Evolutionary conservation across 805 yeast species (phyloP).

Genomic region (Starmerella vaccinii): DNA sequence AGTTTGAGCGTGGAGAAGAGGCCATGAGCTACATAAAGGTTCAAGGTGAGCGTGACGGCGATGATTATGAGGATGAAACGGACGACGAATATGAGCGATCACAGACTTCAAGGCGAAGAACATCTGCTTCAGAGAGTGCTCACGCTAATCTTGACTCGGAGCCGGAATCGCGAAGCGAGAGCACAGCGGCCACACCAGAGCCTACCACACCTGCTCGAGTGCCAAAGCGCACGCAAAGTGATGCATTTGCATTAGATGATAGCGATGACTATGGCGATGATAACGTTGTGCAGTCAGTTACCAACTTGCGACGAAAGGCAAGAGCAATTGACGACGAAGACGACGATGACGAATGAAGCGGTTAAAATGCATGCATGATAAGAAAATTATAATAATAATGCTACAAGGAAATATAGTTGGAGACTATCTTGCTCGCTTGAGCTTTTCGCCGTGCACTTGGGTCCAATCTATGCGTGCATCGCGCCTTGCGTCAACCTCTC

Average conservation of each 20-base stretch:
- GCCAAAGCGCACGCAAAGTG: constrained; percentile 6
- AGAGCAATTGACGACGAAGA: constrained; percentile 15
- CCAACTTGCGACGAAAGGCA: constrained; percentile 8
- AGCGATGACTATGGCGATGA: constrained; percentile 26
- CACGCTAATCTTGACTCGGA: too few species aligned
- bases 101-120: too few species aligned
- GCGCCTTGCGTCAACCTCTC: constrained; percentile 28
- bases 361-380: not conserved
- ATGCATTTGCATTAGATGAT: constrained; percentile 30
- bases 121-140: too few species aligned
- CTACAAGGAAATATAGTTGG: not conserved
- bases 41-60: constrained; percentile 26
- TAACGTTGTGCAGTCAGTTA: constrained; percentile 20
- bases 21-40: constrained; percentile 32
- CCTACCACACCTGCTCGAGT: too few species aligned
- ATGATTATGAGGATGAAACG: constrained; percentile 14
- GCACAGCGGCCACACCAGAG: too few species aligned
- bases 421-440: constrained; percentile 16
- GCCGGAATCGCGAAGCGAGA: too few species aligned
- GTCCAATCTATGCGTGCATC: constrained; percentile 32
- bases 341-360: not conserved
- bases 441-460: constrained; percentile 24
- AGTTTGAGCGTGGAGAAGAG: constrained; percentile 31
- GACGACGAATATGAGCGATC: not conserved
- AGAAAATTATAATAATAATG: not conserved